Conservation (phyloP, 306 rosid species). For the Rosa multiflora region DNA sequence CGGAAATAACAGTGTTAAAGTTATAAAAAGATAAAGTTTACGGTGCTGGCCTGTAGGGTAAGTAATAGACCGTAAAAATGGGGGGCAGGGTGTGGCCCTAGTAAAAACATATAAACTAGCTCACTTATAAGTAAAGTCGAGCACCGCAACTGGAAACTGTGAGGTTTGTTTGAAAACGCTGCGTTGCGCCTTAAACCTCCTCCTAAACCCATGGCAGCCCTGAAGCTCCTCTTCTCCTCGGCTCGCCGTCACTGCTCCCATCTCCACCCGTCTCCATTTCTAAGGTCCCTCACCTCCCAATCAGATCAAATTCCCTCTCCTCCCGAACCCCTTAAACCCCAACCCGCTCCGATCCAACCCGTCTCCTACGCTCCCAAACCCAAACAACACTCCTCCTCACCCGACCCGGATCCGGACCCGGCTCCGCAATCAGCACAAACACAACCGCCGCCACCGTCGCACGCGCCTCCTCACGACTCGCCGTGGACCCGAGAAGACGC, state of each 20-base stretch:
- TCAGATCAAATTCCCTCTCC: constrained; percentile 37
- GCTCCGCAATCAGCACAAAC: constrained; percentile 23
- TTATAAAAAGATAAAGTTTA: too few species aligned
- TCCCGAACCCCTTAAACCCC: constrained; percentile 17
- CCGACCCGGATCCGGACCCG: constrained; percentile 17
- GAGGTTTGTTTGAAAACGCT: not conserved
- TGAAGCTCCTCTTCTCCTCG: constrained; percentile 65
- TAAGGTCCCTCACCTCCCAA: constrained; percentile 45
- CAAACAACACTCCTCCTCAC: constrained; percentile 35
- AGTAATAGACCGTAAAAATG: too few species aligned
- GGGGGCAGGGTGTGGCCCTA: too few species aligned
- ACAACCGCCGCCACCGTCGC: constrained; percentile 28
- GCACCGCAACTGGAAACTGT: not conserved
- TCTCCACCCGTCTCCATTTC: constrained; percentile 32
- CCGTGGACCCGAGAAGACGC: constrained; percentile 69
- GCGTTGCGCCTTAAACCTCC: constrained; percentile 19
- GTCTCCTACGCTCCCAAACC: constrained; percentile 74
- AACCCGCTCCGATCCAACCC: constrained; percentile 52
- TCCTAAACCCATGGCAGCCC: constrained; percentile 56
- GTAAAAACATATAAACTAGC: too few species aligned
- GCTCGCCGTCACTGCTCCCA: constrained; percentile 65
- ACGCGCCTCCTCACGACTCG: constrained; percentile 5
- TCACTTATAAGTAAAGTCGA: too few species aligned
- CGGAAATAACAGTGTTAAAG: too few species aligned
- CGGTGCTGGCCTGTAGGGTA: too few species aligned